A percentile compares a stretch with the other conserved stretches of the same genome.
phyloP scores from a whole-genome alignment of 805 yeast genomes.

The Hanseniaspora hatyaiensis region DNA sequence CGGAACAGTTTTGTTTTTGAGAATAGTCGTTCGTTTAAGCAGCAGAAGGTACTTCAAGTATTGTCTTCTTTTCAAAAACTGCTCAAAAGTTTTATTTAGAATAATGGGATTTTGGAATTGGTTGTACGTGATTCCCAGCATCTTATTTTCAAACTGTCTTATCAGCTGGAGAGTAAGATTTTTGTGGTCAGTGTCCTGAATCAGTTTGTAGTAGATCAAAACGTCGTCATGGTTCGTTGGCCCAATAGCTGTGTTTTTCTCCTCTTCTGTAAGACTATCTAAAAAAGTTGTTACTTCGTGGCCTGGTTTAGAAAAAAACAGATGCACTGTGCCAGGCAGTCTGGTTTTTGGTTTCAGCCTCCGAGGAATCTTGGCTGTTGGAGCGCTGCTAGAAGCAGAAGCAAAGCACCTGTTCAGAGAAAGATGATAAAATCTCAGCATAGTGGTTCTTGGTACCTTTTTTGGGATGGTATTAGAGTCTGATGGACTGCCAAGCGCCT shows the following conservation, averaged over 20 bases:
- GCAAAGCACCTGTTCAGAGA: too few species aligned
- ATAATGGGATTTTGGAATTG: conserved; percentile 3
- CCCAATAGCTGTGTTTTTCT: not conserved
- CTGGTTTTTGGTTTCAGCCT: not conserved
- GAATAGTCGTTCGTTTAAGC: not conserved
- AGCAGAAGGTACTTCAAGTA: conserved; percentile 5
- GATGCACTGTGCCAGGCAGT: conserved; percentile 3
- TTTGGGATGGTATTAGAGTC: too few species aligned
- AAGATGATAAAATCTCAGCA: too few species aligned
- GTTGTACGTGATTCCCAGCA: conserved; percentile 2
- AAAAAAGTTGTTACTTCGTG: not conserved
- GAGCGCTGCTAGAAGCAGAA: too few species aligned
- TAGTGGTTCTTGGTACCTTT: too few species aligned
- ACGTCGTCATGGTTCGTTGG: not conserved
- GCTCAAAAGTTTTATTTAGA: not conserved
- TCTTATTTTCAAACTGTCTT: conserved; percentile 7
- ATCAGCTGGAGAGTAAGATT: not conserved
- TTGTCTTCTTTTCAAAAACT: conserved; percentile 1
- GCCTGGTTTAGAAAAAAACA: conserved; percentile 10
- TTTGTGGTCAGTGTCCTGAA: conserved; percentile 1
- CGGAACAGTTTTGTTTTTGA: not conserved
- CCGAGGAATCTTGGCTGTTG: too few species aligned
- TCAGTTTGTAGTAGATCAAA: conserved; percentile 7
- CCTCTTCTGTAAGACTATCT: not conserved
- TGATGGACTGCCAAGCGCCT: too few species aligned